A percentile compares a stretch with the other conserved stretches of the same genome.
Conservation (phyloP, 805 yeast genomes). For the Hagleromyces aurorensis region DNA sequence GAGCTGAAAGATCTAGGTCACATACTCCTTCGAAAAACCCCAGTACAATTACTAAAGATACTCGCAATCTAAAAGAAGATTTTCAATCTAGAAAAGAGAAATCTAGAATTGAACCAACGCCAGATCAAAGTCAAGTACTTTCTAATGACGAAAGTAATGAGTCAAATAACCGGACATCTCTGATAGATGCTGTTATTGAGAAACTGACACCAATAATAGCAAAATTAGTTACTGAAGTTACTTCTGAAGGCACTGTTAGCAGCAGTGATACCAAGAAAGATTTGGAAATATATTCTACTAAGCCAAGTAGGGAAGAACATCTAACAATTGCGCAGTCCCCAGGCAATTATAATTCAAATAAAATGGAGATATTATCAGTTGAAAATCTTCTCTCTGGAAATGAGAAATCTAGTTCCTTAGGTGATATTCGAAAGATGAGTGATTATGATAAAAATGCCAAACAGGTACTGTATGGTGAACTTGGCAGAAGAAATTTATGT, state of each 20-base stretch:
- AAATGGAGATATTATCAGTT: background rate
- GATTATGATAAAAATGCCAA: slow-evolving; percentile 9
- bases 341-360: background rate
- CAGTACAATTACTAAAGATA: no score
- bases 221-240: no score
- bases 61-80: no score
- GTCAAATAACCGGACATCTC: no score
- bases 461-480: slow-evolving; percentile 8
- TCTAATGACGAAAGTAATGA: no score
- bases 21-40: no score
- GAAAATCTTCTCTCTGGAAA: background rate
- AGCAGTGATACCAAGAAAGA: background rate
- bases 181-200: no score
- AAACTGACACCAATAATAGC: no score
- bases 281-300: background rate
- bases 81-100: no score
- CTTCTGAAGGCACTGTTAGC: background rate
- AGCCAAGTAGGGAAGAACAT: background rate
- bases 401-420: background rate
- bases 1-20: background rate
- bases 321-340: slow-evolving; percentile 1
- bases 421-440: background rate
- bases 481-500: slow-evolving; percentile 8
- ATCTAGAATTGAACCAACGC: no score
- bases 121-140: no score